Conservation (phyloP, 495 filamentous ascomycete species). For the Amphirosellinia nigrospora region DNA sequence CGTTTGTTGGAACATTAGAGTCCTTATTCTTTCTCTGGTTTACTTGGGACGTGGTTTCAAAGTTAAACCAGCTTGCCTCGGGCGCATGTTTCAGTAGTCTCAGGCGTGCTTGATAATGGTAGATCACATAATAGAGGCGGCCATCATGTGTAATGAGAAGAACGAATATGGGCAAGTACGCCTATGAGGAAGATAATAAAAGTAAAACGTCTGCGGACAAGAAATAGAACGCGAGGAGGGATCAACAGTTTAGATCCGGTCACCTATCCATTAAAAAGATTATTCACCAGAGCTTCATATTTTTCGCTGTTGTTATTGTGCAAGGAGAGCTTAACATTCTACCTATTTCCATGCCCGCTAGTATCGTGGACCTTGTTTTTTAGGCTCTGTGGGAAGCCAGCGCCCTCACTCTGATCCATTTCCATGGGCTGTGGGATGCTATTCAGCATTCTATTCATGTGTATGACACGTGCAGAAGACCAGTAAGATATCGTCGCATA, state of each 20-base stretch:
- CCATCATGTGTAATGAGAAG: slow-evolving; percentile 25
- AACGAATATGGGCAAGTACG: slow-evolving; percentile 9
- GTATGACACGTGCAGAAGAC: not conserved
- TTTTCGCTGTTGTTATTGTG: not conserved
- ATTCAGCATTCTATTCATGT: not conserved
- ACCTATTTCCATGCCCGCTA: not conserved
- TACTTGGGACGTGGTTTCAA: not conserved
- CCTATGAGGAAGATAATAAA: slow-evolving; percentile 21
- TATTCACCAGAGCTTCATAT: not conserved
- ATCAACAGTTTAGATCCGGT: not conserved
- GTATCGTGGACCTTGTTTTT: not conserved
- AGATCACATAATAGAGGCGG: slow-evolving; percentile 26
- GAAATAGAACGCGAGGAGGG: not conserved
- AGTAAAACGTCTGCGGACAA: not conserved
- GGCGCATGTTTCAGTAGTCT: slow-evolving; percentile 12
- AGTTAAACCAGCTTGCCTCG: not conserved
- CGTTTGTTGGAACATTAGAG: slow-evolving; percentile 88
- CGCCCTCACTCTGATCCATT: not conserved
- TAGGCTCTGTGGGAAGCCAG: no score
- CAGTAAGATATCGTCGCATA: not conserved
- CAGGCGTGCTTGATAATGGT: slow-evolving; percentile 21
- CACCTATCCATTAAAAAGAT: not conserved
- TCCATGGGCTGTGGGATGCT: not conserved
- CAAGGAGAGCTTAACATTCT: not conserved
- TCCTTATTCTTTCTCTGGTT: slow-evolving; percentile 43